Evolutionary conservation across 345 rosid species (phyloP).

Genomic region (Cardamine occulta): DNA sequence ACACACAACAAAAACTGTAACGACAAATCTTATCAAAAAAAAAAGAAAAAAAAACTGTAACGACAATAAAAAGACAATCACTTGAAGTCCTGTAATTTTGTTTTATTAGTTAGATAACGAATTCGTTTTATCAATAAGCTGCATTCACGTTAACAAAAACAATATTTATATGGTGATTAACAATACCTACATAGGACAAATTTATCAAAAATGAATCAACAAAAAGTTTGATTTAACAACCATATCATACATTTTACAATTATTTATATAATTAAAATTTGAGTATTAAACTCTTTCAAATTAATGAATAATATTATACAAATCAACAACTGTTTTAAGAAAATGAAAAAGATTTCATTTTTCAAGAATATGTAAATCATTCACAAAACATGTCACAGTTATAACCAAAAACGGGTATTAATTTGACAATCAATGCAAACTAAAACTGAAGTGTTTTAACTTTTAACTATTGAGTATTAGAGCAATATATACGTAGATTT

Average conservation of each 20-base stretch:
- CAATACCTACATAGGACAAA: background rate
- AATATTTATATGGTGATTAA: conserved; percentile 1
- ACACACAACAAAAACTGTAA: conserved; percentile 26
- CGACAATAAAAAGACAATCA: conserved; percentile 19
- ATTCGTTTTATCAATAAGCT: background rate
- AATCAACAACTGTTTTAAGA: background rate
- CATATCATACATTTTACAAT: background rate
- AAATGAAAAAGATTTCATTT: background rate
- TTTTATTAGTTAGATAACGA: conserved; percentile 1
- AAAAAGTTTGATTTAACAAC: background rate
- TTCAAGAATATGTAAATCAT: conserved; percentile 6
- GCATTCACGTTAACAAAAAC: conserved; percentile 9
- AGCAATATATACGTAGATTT: background rate
- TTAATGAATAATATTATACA: background rate
- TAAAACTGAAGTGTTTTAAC: background rate
- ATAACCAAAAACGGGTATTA: background rate
- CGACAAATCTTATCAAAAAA: background rate
- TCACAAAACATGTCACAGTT: background rate
- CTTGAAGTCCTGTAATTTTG: conserved; percentile 2
- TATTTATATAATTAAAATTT: background rate
- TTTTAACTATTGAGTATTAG: background rate
- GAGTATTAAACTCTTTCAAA: background rate
- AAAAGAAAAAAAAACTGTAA: conserved; percentile 4
- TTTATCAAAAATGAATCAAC: background rate
- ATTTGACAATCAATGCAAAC: conserved; percentile 1